Conservation (phyloP, 371 early-diverging fungal species). For the Mortierella sp. region DNA sequence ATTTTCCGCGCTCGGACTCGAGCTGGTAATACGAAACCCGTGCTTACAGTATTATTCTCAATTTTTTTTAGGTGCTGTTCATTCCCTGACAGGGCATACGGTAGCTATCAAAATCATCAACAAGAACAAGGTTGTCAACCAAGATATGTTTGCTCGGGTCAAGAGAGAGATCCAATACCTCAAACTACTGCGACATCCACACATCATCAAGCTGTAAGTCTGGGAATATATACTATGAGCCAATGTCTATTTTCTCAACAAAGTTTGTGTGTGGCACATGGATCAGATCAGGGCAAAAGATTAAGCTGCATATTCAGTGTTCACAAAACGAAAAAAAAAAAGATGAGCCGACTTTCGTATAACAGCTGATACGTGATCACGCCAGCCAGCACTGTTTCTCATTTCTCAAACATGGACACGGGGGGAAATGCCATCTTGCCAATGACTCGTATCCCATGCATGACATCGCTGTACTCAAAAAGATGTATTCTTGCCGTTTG, state of each 20-base stretch:
- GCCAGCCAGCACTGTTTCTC: conserved; percentile 1
- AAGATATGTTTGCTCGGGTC: conserved; percentile 94
- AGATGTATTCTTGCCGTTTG: neutral
- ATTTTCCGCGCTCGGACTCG: neutral
- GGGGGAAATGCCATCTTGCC: neutral
- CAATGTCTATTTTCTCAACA: neutral
- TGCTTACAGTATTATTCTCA: neutral
- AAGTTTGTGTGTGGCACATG: neutral
- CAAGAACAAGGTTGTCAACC: conserved; percentile 87
- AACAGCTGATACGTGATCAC: conserved; percentile 37
- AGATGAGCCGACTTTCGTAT: neutral
- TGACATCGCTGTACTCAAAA: neutral
- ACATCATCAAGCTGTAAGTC: conserved; percentile 95
- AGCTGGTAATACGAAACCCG: conserved; percentile 2
- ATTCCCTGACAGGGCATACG: conserved; percentile 91
- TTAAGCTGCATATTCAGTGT: neutral
- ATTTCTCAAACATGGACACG: neutral
- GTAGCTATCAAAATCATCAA: conserved; percentile 98
- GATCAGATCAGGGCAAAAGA: conserved; percentile 10
- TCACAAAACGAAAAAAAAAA: neutral
- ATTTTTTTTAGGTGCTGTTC: conserved; percentile 86
- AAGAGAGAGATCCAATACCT: conserved; percentile 98
- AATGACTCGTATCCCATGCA: no score
- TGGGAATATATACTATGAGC: neutral
- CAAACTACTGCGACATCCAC: conserved; percentile 94